Conservation (phyloP, 441 rosid genomes). For the Pelargonium australe region DNA sequence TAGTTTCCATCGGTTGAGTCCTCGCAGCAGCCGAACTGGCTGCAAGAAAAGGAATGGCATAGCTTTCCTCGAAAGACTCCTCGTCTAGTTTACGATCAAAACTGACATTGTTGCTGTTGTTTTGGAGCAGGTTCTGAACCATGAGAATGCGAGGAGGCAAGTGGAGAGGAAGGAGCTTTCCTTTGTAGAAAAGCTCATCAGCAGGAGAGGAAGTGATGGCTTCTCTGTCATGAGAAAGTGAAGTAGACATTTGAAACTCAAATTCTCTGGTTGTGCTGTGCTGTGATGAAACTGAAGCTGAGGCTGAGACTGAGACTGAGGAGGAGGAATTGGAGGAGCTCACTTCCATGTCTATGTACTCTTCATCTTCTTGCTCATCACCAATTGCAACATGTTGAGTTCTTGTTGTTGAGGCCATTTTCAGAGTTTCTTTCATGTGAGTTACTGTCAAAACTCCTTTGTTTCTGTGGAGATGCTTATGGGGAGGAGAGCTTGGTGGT, state of each 20-base stretch:
- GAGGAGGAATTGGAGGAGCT: constrained; percentile 37
- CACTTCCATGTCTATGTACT: constrained; percentile 70
- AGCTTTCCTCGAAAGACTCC: constrained; percentile 19
- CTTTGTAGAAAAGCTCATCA: constrained; percentile 89
- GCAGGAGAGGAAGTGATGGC: constrained; percentile 48
- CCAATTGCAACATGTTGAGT: neutral
- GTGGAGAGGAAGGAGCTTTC: constrained; percentile 91
- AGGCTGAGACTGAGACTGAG: constrained; percentile 37
- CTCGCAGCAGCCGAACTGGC: neutral
- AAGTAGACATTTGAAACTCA: constrained; percentile 66
- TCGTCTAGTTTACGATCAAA: neutral
- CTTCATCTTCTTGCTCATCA: constrained; percentile 36
- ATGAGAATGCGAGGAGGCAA: constrained; percentile 72
- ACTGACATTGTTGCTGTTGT: constrained; percentile 4
- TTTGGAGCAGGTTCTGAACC: constrained; percentile 61
- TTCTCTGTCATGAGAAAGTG: constrained; percentile 33
- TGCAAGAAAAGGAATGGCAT: constrained; percentile 16
- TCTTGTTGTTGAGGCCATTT: constrained; percentile 26
- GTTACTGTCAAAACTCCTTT: neutral
- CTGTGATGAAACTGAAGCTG: constrained; percentile 31
- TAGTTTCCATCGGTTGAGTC: constrained; percentile 28
- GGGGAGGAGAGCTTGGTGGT: constrained; percentile 32
- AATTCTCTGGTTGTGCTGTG: constrained; percentile 39
- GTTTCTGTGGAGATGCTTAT: constrained; percentile 28
- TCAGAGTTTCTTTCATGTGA: constrained; percentile 8